Conservation (phyloP, 331 rosid genomes). For the Stylosanthes scabra region DNA sequence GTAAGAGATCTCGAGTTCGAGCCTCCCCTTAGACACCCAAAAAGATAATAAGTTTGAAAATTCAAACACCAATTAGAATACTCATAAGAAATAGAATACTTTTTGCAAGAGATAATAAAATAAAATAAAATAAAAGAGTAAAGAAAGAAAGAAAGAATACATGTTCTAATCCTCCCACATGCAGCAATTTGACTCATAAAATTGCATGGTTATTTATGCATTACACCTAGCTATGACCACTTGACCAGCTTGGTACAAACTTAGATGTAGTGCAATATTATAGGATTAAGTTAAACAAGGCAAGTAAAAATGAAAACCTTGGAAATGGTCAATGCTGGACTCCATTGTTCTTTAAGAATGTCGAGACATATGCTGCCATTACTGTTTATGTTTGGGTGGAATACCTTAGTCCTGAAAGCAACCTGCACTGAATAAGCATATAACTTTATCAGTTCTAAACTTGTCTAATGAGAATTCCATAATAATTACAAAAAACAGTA, state of each 20-base stretch:
- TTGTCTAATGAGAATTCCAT: not conserved
- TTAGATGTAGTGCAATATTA: not conserved
- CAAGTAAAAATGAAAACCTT: slow-evolving; percentile 57
- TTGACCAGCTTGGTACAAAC: slow-evolving; percentile 1
- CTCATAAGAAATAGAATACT: not conserved
- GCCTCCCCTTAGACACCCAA: too few relatives aligned
- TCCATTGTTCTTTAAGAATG: slow-evolving; percentile 97
- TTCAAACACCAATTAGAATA: too few relatives aligned
- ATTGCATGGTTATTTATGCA: slow-evolving; percentile 7
- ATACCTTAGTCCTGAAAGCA: slow-evolving; percentile 93
- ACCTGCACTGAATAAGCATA: slow-evolving; percentile 58
- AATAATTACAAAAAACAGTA: slow-evolving; percentile 13
- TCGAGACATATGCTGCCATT: slow-evolving; percentile 93
- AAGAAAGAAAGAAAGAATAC: not conserved
- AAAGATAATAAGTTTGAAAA: too few relatives aligned
- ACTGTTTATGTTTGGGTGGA: slow-evolving; percentile 89
- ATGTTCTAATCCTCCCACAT: not conserved
- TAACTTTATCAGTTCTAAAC: slow-evolving; percentile 14
- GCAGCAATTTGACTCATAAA: not conserved
- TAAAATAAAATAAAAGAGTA: not conserved
- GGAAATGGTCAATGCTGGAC: slow-evolving; percentile 88
- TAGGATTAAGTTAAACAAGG: slow-evolving; percentile 10
- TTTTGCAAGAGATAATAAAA: not conserved
- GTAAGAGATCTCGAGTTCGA: too few relatives aligned
- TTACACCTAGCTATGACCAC: slow-evolving; percentile 4